Conservation (phyloP, 805 yeast species). For the Saccharomyces mikatae region DNA sequence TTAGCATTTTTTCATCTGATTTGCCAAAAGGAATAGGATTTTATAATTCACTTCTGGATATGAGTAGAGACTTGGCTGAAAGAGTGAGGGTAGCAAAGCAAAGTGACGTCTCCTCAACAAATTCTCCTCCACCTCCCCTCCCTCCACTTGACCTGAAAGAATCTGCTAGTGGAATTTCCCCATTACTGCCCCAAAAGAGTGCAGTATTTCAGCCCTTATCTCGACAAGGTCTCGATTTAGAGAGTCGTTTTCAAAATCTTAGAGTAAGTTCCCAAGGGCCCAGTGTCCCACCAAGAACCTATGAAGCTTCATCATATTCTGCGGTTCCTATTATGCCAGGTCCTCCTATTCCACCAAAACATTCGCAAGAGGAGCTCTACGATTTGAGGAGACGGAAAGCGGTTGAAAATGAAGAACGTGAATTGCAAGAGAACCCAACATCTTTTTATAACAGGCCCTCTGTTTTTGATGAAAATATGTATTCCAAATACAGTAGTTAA, state of each 20-base stretch:
- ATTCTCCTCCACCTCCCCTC: neutral
- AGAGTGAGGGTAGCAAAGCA: constrained; percentile 1
- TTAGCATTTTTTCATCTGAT: constrained; percentile 54
- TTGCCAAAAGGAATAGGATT: constrained; percentile 53
- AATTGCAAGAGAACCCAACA: neutral
- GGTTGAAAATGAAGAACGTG: neutral
- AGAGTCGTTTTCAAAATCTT: constrained; percentile 1
- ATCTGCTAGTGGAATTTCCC: neutral
- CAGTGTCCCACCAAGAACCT: constrained; percentile 9
- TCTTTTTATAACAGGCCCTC: constrained; percentile 30
- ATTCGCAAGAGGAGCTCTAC: constrained; percentile 6
- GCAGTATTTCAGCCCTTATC: neutral
- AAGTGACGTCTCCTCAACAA: neutral
- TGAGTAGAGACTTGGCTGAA: constrained; percentile 17
- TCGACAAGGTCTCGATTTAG: neutral
- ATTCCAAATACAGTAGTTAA: constrained; percentile 30
- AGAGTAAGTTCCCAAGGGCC: constrained; percentile 1
- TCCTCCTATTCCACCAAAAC: constrained; percentile 21
- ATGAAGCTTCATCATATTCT: neutral
- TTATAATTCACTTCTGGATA: constrained; percentile 41
- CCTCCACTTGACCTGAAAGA: constrained; percentile 5
- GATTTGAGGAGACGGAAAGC: constrained; percentile 4
- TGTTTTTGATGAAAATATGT: constrained; percentile 41
- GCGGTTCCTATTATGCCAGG: neutral
- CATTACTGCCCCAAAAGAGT: constrained; percentile 1